Base-by-base conservation (phyloP, 1,139 yeast species). In the Entelexis sorbosivorans region DNA sequence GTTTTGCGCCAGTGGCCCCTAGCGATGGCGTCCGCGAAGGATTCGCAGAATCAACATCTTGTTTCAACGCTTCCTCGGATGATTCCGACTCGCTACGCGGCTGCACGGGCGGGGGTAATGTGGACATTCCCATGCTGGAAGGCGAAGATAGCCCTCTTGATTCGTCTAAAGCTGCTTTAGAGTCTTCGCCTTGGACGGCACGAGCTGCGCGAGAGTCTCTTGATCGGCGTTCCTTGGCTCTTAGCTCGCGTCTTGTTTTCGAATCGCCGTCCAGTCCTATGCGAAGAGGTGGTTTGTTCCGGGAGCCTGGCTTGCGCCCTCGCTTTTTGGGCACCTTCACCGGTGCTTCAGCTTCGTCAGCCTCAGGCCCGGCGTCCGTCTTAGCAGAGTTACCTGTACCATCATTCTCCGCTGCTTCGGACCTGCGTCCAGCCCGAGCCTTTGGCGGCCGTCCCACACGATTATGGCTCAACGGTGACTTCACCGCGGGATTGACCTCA, bases 91-190 rank as follows among this genome's bases (percentile, higher is more conserved):
- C 22, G 33, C 31, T 26, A 16, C 29, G 44, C 6, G 44, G 44
- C 35, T 40, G 44, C n/a, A 40, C 44, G 1, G 44, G 44, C 5
- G 44, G 44, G 4, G 44, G 44, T 10, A 40, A 16, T 17, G 33
- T 10, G 7, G 44, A 16, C 19, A 5, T 7, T 24, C 5, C 29
- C 13, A n/a, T 13, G 5, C 20, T 14, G 16, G 16, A 4, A 33
- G 36, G n/a, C 24, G 6, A 22, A 22, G 24, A 22, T 22, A 6
- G 6, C 6, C 6, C 24, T 6, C 6, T 22, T 22, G 24, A 22
- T 22, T 22, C 24, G 6, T 28, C 31, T 28, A 3, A 5, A 8
- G 31, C 10, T 22, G 28, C 16, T 11, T 20, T 20, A 3, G 26
- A 11, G 5, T 13, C 28, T 10, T 17, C 38, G 38, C 14, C 14